Evolutionary conservation across 495 filamentous ascomycete genomes (phyloP).

Genomic region (Pyronema domesticum): DNA sequence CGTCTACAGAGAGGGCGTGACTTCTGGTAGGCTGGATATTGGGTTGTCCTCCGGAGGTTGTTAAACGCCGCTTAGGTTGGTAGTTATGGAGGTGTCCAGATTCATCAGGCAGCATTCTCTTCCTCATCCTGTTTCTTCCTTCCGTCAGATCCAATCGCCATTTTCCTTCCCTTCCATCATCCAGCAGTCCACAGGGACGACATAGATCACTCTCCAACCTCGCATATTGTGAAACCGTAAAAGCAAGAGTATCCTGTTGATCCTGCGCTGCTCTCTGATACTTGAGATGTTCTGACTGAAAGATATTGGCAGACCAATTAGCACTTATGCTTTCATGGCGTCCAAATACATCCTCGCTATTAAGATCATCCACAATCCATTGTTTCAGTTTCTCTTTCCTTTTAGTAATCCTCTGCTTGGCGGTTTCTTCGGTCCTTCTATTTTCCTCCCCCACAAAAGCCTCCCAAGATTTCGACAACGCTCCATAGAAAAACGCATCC

Average conservation of each 20-base stretch:
- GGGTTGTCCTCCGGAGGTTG: conserved; percentile 14
- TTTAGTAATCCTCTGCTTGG: conserved; percentile 46
- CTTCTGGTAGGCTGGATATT: conserved; percentile 16
- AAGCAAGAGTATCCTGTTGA: conserved; percentile 68
- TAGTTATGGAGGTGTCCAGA: conserved; percentile 52
- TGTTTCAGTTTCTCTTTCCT: conserved; percentile 64
- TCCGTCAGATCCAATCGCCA: conserved; percentile 93
- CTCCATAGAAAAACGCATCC: conserved; percentile 59
- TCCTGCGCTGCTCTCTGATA: conserved; percentile 77
- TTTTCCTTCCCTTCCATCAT: conserved; percentile 43
- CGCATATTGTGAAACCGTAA: conserved; percentile 51
- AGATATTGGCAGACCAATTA: conserved; percentile 88
- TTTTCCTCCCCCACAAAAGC: conserved; percentile 69
- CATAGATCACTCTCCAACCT: conserved; percentile 56
- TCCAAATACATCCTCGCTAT: conserved; percentile 49
- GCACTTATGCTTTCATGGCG: conserved; percentile 68
- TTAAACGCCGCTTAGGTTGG: conserved; percentile 52
- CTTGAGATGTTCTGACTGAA: conserved; percentile 76
- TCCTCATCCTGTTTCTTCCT: conserved; percentile 84
- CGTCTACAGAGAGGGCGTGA: conserved; percentile 24
- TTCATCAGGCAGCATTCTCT: conserved; percentile 63
- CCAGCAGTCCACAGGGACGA: conserved; percentile 62
- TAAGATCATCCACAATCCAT: conserved; percentile 51
- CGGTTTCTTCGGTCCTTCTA: conserved; percentile 50
- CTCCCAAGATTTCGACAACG: conserved; percentile 66